Base-by-base conservation (phyloP, 306 rosid species). In the Trichosanthes truncata region DNA sequence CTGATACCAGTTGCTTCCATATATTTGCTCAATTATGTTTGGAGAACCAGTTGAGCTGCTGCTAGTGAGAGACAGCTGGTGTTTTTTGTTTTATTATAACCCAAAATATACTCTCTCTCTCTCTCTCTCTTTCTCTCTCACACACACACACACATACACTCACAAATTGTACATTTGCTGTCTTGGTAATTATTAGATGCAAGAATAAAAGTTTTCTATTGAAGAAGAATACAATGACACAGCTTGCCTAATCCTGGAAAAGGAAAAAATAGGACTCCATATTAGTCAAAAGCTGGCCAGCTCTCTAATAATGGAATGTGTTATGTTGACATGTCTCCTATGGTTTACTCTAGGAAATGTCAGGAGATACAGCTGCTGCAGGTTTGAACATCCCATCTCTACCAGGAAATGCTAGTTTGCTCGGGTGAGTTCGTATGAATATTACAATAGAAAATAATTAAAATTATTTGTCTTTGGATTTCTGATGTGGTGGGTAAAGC, bases 331-430 rank as follows among this genome's bases (percentile, higher is more conserved):
- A 62, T 59, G 56, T 73, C 5, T 41, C 23, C 61, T 61, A 52
- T 60, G 77, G 83, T 56, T 79, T 52, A 61, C 35, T 89, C 13
- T 73, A 95, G 99, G 81, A 91, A 77, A 91, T 86, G 80, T 79
- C 90, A n/a, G 89, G 86, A 77, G 97, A 93, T 78, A 51, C 87
- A 71, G 59, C 84, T 31, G 93, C 86, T 29, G 74, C 85, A 13
- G 83, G 91, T 82, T 49, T 65, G 36, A 95, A 88, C 79, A 84
- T 86, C 60, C 84, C 97, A 53, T 86, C 93, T 73, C 67, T 84
- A 75, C 91, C 93, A 21, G 97, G 90, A 88, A 93, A 90, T 91
- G 96, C 96, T 46, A 69, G 99, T 84, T 89, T 95, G 84, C 94
- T 95, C 73, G 99, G 97, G 99, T 95, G 76, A 85, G 97, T 89